Conservation (phyloP, 83 land plant species). For the Diphasiastrum complanatum region DNA sequence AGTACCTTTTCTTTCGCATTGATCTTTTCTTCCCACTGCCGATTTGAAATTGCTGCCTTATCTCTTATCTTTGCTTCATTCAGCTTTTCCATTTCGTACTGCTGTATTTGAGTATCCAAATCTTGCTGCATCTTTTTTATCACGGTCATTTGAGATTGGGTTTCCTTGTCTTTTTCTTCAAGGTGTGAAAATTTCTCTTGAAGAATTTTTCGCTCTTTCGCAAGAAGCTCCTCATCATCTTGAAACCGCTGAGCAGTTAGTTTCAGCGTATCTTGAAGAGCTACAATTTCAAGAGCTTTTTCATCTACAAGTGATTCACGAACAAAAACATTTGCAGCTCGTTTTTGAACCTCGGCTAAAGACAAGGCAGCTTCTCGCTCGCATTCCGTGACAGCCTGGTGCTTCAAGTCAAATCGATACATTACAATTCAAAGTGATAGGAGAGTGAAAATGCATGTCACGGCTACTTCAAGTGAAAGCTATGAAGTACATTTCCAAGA, state of each 20-base stretch:
- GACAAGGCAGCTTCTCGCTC: slow-evolving; percentile 28
- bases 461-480: too few relatives aligned
- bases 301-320: slow-evolving; percentile 21
- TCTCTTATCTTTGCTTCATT: slow-evolving; percentile 18
- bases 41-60: slow-evolving; percentile 3
- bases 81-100: slow-evolving; percentile 18
- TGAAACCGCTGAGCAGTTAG: slow-evolving; percentile 25
- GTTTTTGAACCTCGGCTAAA: slow-evolving; percentile 22
- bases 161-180: slow-evolving; percentile 18
- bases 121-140: slow-evolving; percentile 25
- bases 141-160: slow-evolving; percentile 15
- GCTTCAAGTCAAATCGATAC: background rate
- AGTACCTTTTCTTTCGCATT: slow-evolving; percentile 19
- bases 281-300: slow-evolving; percentile 21
- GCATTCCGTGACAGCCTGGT: slow-evolving; percentile 29
- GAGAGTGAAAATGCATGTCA: background rate
- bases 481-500: too few relatives aligned
- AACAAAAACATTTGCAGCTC: slow-evolving; percentile 24
- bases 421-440: background rate
- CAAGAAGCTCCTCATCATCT: slow-evolving; percentile 23
- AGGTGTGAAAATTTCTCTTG: slow-evolving; percentile 20
- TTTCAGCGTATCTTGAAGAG: slow-evolving; percentile 19
- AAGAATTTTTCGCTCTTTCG: slow-evolving; percentile 11
- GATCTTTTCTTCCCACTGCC: slow-evolving; percentile 15
- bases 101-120: slow-evolving; percentile 16